phyloP scores from a whole-genome alignment of 768 basidiomycete species.

The Termitomyces sp. region DNA sequence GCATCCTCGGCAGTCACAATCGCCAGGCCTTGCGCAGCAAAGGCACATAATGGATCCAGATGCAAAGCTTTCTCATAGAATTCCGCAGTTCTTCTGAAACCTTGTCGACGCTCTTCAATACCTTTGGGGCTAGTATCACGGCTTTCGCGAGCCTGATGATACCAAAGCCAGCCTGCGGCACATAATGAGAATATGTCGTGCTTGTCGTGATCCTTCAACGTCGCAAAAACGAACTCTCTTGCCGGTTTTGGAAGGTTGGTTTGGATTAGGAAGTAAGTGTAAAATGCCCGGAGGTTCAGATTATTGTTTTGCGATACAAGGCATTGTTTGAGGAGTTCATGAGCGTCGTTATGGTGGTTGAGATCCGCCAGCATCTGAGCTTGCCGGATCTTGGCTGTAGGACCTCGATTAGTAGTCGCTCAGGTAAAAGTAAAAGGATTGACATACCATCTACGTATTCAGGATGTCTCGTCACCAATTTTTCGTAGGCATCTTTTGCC shows the following conservation, averaged over 20 bases:
- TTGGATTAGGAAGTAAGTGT: slow-evolving; percentile 89
- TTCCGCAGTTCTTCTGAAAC: slow-evolving; percentile 80
- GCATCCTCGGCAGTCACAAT: slow-evolving; percentile 93
- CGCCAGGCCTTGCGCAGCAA: slow-evolving; percentile 93
- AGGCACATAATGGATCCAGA: slow-evolving; percentile 79
- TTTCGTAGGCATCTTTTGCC: slow-evolving; percentile 84
- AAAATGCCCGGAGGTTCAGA: slow-evolving; percentile 87
- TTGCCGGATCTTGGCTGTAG: slow-evolving; percentile 87
- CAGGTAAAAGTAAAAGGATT: background rate
- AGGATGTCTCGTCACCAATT: slow-evolving; percentile 83
- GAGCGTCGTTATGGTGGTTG: slow-evolving; percentile 75
- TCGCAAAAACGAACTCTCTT: slow-evolving; percentile 85
- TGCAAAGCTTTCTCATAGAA: slow-evolving; percentile 90
- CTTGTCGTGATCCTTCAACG: slow-evolving; percentile 80
- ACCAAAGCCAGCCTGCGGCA: slow-evolving; percentile 82
- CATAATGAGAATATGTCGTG: slow-evolving; percentile 91
- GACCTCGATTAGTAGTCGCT: background rate
- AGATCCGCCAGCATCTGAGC: slow-evolving; percentile 70
- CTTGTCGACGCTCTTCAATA: slow-evolving; percentile 65
- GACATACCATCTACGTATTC: slow-evolving; percentile 91
- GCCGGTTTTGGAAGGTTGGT: slow-evolving; percentile 65
- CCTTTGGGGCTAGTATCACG: slow-evolving; percentile 55
- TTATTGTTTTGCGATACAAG: slow-evolving; percentile 72
- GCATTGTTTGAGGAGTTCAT: slow-evolving; percentile 86
- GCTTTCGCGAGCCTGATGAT: slow-evolving; percentile 80